A percentile compares a stretch with the other conserved stretches of the same genome.
Evolutionary conservation across 805 yeast genomes (phyloP).

Genomic region (Yarrowia sp.): DNA sequence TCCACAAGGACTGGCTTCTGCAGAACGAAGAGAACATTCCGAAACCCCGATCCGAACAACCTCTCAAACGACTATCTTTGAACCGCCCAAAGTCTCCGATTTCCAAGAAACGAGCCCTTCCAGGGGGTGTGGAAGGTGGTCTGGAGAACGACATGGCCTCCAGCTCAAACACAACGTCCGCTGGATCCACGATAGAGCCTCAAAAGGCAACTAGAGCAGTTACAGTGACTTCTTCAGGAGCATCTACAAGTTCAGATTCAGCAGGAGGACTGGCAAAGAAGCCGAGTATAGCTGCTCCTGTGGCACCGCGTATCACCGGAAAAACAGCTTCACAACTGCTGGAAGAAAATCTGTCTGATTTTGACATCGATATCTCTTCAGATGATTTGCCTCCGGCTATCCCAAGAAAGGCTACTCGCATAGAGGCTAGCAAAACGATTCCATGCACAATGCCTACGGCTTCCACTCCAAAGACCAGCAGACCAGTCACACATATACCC

Average conservation of each 20-base stretch:
- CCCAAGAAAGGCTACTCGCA: neutral
- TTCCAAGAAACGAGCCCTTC: neutral
- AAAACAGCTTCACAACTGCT: too few species aligned
- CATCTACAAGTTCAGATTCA: neutral
- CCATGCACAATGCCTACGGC: conserved; percentile 2
- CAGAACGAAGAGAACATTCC: neutral
- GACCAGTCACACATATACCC: neutral
- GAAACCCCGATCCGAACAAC: neutral
- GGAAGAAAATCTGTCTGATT: neutral
- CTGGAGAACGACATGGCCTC: neutral
- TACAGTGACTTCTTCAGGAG: neutral
- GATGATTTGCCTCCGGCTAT: neutral
- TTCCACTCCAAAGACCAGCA: neutral
- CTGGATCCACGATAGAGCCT: neutral
- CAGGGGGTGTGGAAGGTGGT: neutral
- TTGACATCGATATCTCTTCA: conserved; percentile 2
- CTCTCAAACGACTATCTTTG: neutral
- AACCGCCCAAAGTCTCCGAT: conserved; percentile 9
- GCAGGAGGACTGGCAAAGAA: neutral
- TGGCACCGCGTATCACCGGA: too few species aligned
- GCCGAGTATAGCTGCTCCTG: too few species aligned
- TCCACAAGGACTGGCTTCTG: conserved; percentile 16
- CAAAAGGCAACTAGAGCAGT: neutral
- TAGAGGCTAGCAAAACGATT: neutral
- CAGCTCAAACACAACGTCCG: neutral